A percentile compares a stretch with the other conserved stretches of the same genome.
These are phyloP conservation scores for Oryza glumipatula DNA, from an alignment of 176 grass and related monocot species.

Conservation along the genomic window DNA sequence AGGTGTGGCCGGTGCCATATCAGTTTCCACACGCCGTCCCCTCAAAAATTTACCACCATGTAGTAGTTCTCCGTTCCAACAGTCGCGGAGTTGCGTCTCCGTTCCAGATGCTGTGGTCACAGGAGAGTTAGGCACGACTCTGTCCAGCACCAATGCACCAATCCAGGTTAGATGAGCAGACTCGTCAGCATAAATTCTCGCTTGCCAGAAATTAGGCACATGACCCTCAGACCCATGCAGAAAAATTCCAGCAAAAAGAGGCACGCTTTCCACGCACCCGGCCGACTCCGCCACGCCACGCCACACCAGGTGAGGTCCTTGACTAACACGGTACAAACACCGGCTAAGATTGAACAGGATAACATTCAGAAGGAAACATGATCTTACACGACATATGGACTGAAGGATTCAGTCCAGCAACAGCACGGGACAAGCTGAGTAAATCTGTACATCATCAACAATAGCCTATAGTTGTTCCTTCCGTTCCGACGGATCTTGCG, in stretches of 20 bases:
- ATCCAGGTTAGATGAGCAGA: not conserved
- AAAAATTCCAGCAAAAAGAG: not conserved
- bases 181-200: not conserved
- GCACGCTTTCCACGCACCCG: not conserved
- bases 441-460: slow-evolving; percentile 31
- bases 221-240: not conserved
- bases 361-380: not conserved
- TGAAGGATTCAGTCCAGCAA: not conserved
- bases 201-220: not conserved
- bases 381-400: not conserved
- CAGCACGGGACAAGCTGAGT: not conserved
- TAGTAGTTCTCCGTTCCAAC: not conserved
- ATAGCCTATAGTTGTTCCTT: not conserved
- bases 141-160: not conserved
- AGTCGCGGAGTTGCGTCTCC: not conserved
- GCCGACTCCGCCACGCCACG: not conserved
- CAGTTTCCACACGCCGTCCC: no score
- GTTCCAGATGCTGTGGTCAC: not conserved
- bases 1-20: not conserved
- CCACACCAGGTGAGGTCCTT: not conserved
- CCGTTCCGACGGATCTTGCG: not conserved
- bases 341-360: not conserved
- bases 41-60: not conserved
- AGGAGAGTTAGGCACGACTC: slow-evolving; percentile 19
- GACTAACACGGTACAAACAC: not conserved